Evolutionary conservation across 108 stramenopile genomes (phyloP).

Genomic region (Skeletonema costatum): DNA sequence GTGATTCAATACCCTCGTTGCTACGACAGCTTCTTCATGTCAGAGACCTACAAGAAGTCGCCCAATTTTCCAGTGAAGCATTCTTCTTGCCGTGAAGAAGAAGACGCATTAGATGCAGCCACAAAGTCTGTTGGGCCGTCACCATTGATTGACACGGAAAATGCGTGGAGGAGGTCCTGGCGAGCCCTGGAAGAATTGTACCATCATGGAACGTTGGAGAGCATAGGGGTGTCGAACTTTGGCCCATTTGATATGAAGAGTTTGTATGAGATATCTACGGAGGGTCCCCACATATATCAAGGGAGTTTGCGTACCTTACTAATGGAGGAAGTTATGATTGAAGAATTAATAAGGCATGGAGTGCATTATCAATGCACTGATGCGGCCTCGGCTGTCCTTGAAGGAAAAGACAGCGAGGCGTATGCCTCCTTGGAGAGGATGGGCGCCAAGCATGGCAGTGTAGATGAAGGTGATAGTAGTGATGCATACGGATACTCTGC

Average conservation of each 20-base stretch:
- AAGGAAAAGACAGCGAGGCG: no score
- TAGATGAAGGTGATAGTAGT: background rate
- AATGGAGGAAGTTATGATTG: conserved; percentile 62
- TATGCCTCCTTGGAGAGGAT: conserved; percentile 30
- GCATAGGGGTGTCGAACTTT: conserved; percentile 87
- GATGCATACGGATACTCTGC: conserved; percentile 29
- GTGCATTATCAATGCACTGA: conserved; percentile 73
- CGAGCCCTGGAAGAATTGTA: conserved; percentile 79
- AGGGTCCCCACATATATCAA: conserved; percentile 72
- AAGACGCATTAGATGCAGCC: conserved; percentile 44
- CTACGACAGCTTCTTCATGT: conserved; percentile 56
- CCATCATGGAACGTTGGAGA: conserved; percentile 43
- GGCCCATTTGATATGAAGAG: conserved; percentile 60
- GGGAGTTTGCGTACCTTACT: conserved; percentile 66
- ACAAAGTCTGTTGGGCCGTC: conserved; percentile 43
- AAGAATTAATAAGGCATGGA: conserved; percentile 54
- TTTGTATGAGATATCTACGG: conserved; percentile 39
- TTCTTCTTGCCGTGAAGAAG: conserved; percentile 78
- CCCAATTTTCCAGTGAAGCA: conserved; percentile 44
- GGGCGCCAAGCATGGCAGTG: conserved; percentile 30
- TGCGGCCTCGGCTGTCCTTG: conserved; percentile 54
- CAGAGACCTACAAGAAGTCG: conserved; percentile 9
- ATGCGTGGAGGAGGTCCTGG: conserved; percentile 80
- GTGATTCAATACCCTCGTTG: conserved; percentile 85
- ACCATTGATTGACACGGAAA: conserved; percentile 62